Evolutionary conservation across 768 basidiomycete genomes (phyloP), one percentile per base, ranked within the genome.

Genomic region (Trametopsis cervina): DNA sequence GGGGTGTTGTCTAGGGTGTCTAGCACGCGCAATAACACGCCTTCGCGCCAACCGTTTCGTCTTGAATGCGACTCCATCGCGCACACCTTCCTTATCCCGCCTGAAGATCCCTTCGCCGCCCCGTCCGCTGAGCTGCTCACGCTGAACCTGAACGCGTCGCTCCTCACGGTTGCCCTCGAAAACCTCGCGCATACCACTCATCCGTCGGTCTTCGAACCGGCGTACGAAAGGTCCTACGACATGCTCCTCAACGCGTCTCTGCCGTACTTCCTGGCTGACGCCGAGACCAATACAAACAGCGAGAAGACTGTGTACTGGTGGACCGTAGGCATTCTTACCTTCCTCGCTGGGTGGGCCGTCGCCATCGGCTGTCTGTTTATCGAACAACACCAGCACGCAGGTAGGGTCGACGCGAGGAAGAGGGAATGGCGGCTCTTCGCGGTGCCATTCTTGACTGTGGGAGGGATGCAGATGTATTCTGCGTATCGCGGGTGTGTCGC

Each of bases 221-320:
- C 60, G 5, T 69, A 69, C 45, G 62, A 68, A 48, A 58, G 62
- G 40, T 54, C 64, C 12, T 69, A 66, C 43, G 54, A 57, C 44
- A 44, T 54, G 17, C 57, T 71, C 4, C 66, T 68, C 49, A 55
- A 36, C 10, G 41, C 45, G 20, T 63, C 60, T 41, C 52, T 70
- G 25, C 66, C 64, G 6, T 49, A 56, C 20, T 72, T 70, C 51
- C 62, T 72, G 38, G 51, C 57, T 3, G 33, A 22, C 4, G 41
- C 21, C 13, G 20, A 24, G 24, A 53, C 63, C 1, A 68, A 70
- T 49, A 64, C 68, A 44, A 70, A 69, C 56, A 44, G 60, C 11
- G 63, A 64, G 17, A 69, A 67, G 52, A 66, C 66, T 53, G 33
- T 66, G 10, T 63, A 61, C 48, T 67, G 64, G 69, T 71, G 55